A percentile compares a stretch with the other conserved stretches of the same genome.
phyloP scores from a whole-genome alignment of 164 flowering plant genomes.

The Liquidambar formosana region DNA sequence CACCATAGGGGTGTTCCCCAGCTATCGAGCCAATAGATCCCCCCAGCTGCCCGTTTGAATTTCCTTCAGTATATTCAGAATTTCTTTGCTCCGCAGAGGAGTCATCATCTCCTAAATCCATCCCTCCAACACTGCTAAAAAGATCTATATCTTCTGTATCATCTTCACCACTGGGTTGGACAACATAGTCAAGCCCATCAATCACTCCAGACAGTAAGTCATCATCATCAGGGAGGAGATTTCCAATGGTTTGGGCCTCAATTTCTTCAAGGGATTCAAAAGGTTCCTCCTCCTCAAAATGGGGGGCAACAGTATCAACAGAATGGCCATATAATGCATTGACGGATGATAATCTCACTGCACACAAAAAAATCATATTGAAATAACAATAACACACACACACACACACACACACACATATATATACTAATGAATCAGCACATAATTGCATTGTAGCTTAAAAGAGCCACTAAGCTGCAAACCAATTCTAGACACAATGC shows the following conservation, averaged over 20 bases:
- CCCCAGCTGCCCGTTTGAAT: slow-evolving; percentile 14
- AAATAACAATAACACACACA: background rate
- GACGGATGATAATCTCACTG: slow-evolving; percentile 58
- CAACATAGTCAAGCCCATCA: slow-evolving; percentile 30
- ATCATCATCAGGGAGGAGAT: slow-evolving; percentile 52
- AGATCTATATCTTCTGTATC: slow-evolving; percentile 44
- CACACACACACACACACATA: background rate
- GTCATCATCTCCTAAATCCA: slow-evolving; percentile 50
- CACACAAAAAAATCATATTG: slow-evolving; percentile 9
- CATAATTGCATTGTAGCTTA: background rate
- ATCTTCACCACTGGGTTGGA: slow-evolving; percentile 27
- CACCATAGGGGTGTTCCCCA: slow-evolving; percentile 43
- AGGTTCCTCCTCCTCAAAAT: slow-evolving; percentile 53
- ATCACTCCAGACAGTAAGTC: slow-evolving; percentile 52
- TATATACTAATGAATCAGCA: background rate
- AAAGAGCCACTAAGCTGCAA: too few relatives aligned
- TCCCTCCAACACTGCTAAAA: slow-evolving; percentile 32
- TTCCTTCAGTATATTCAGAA: slow-evolving; percentile 18
- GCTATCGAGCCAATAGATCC: slow-evolving; percentile 15
- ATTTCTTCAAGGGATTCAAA: slow-evolving; percentile 62
- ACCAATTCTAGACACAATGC: background rate
- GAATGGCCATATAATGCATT: slow-evolving; percentile 35
- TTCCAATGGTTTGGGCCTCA: slow-evolving; percentile 67
- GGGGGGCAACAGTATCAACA: slow-evolving; percentile 18
- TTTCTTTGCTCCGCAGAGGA: slow-evolving; percentile 20